phyloP scores from a whole-genome alignment of 306 rosid species.

The Albizia julibrissin region DNA sequence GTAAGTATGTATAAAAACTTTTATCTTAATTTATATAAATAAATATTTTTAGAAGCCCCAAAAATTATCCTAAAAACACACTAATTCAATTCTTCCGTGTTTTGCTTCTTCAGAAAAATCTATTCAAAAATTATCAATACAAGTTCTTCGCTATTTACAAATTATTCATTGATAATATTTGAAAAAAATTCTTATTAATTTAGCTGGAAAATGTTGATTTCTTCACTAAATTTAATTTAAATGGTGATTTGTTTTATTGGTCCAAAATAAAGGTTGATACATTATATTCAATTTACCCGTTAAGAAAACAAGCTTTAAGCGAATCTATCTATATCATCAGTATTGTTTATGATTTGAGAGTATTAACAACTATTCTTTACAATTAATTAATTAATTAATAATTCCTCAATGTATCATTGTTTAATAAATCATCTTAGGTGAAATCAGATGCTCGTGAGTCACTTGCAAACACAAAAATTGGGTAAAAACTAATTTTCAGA shows the following conservation, averaged over 20 bases:
- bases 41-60: no score
- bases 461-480: neutral
- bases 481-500: constrained; percentile 11
- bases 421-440: neutral
- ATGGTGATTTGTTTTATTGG: neutral
- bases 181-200: no score
- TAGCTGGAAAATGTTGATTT: neutral
- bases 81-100: neutral
- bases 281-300: neutral
- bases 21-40: no score
- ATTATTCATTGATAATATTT: no score
- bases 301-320: neutral
- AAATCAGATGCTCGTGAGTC: neutral
- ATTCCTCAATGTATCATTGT: neutral
- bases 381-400: neutral
- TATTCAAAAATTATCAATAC: no score
- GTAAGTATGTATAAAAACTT: no score
- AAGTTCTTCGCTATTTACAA: no score
- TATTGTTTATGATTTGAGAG: neutral
- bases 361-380: neutral
- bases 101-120: no score
- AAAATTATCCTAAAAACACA: no score
- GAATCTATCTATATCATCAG: neutral
- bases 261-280: neutral
- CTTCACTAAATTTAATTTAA: neutral